Evolutionary conservation across 1,284 basidiomycete species (phyloP), one percentile per base, ranked within the genome.

Genomic region (Schizophyllum amplum): DNA sequence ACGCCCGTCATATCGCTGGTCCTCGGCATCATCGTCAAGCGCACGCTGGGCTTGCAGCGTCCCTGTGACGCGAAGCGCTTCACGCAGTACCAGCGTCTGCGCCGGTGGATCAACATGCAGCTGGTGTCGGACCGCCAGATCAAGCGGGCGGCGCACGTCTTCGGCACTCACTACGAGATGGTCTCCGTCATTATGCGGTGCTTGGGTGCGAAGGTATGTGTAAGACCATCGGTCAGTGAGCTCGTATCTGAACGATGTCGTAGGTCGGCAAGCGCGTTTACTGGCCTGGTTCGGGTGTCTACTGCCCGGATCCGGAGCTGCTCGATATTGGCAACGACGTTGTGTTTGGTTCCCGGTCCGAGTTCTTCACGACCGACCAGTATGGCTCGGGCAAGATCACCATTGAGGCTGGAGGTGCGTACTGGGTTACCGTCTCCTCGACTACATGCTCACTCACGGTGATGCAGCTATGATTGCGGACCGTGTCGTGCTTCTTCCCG

Each of bases 271-370:
- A 70, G 58, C 70, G 73, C 5, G 71, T 78, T n/a, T 78, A 77
- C 62, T 77, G 76, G 76, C 76, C 76, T 13, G 73, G 72, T 9
- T 74, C 73, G 17, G 73, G 75, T 13, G 66, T 78, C 42, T 70
- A 72, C 61, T 77, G 76, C 55, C 68, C 67, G 9, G 76, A 78
- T 57, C 75, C 76, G 1, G 76, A 77, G 64, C 65, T 78, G 24
- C 64, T 78, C 55, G 74, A 77, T 53, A 72, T 77, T 47, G 76
- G 75, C 24, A 70, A 77, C 63, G 73, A 77, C 58, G 75, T 77
- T 33, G 72, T 77, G 13, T 77, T 77, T 63, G 76, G 76, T n/a
- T 76, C 75, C 24, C 72, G 72, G 48, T 73, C 74, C 6, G 72
- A 74, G 60, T 60, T 77, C 1, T 74, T 75, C 58, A 77, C 76